Percentiles rank a stretch among this genome's conserved stretches.
These are phyloP conservation scores for Stemphylium lycopersici DNA, from an alignment of 2,329 filamentous ascomycete species.

Conservation along the genomic window DNA sequence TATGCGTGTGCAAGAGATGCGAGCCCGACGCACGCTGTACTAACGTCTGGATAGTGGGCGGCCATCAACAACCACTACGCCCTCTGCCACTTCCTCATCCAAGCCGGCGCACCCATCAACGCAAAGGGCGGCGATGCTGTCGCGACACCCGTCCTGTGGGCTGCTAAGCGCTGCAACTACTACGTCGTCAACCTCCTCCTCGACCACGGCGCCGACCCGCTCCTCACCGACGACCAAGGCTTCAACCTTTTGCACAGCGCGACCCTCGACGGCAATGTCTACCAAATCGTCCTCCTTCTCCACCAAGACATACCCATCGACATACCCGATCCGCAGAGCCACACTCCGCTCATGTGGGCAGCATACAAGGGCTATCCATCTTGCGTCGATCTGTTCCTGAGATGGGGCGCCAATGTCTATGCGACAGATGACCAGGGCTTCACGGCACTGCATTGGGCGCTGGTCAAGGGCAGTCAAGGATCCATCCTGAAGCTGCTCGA, in stretches of 20 bases:
- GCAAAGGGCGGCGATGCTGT: conserved; percentile 93
- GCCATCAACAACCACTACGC: conserved; percentile 98
- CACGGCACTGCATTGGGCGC: conserved; percentile 92
- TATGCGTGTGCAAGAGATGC: neutral
- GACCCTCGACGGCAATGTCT: conserved; percentile 94
- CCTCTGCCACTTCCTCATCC: conserved; percentile 94
- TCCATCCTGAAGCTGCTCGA: conserved; percentile 95
- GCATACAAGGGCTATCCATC: conserved; percentile 96
- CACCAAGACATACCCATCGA: conserved; percentile 97
- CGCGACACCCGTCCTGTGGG: conserved; percentile 95
- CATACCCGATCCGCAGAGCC: conserved; percentile 84
- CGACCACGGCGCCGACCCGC: conserved; percentile 87
- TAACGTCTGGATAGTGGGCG: conserved; percentile 73
- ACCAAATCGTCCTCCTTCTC: conserved; percentile 84
- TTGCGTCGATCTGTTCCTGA: conserved; percentile 88
- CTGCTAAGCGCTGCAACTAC: conserved; percentile 94
- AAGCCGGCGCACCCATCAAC: conserved; percentile 86
- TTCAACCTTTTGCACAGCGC: conserved; percentile 98
- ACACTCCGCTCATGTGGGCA: conserved; percentile 97
- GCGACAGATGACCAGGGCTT: conserved; percentile 90
- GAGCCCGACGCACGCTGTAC: too few species aligned
- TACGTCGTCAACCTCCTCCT: conserved; percentile 94
- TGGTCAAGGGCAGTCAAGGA: conserved; percentile 88
- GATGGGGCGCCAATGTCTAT: conserved; percentile 95
- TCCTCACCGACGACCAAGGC: conserved; percentile 90